These are phyloP conservation scores for Talaromyces wortmannii DNA, from an alignment of 495 filamentous ascomycete genomes.

Conservation along the genomic window DNA sequence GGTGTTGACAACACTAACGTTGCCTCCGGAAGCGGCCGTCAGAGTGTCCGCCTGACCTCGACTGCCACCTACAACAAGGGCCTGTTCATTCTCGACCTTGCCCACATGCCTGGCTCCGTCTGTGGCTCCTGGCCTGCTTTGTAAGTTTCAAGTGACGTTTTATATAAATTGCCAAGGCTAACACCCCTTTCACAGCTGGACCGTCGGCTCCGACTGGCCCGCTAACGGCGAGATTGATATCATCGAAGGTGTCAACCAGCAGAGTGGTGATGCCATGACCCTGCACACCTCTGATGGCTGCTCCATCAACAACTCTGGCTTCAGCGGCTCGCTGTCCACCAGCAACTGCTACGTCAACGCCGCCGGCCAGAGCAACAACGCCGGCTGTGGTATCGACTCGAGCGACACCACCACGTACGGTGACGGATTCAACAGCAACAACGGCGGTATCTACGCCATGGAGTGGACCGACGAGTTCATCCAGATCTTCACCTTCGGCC, in stretches of 20 bases:
- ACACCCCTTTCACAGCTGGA: slow-evolving; percentile 26
- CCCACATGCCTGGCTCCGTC: slow-evolving; percentile 45
- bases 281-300: slow-evolving; percentile 60
- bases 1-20: slow-evolving; percentile 31
- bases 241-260: slow-evolving; percentile 62
- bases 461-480: slow-evolving; percentile 58
- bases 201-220: slow-evolving; percentile 56
- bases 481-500: slow-evolving; percentile 53
- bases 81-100: slow-evolving; percentile 53
- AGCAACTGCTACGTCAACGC: slow-evolving; percentile 49
- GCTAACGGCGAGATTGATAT: slow-evolving; percentile 66
- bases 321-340: slow-evolving; percentile 26
- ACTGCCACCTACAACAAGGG: slow-evolving; percentile 45
- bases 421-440: slow-evolving; percentile 45
- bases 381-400: slow-evolving; percentile 45
- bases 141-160: slow-evolving; percentile 26
- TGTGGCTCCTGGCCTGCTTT: slow-evolving; percentile 57
- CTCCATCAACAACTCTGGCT: slow-evolving; percentile 42
- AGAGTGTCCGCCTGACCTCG: slow-evolving; percentile 48
- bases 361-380: slow-evolving; percentile 34
- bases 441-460: slow-evolving; percentile 57
- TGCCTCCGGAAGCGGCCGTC: slow-evolving; percentile 44
- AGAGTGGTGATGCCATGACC: slow-evolving; percentile 51
- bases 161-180: not conserved
- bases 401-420: slow-evolving; percentile 40